A percentile compares a stretch with the other conserved stretches of the same genome.
Evolutionary conservation across 2,329 filamentous ascomycete genomes (phyloP).

Genomic region (Fusarium robinianum): DNA sequence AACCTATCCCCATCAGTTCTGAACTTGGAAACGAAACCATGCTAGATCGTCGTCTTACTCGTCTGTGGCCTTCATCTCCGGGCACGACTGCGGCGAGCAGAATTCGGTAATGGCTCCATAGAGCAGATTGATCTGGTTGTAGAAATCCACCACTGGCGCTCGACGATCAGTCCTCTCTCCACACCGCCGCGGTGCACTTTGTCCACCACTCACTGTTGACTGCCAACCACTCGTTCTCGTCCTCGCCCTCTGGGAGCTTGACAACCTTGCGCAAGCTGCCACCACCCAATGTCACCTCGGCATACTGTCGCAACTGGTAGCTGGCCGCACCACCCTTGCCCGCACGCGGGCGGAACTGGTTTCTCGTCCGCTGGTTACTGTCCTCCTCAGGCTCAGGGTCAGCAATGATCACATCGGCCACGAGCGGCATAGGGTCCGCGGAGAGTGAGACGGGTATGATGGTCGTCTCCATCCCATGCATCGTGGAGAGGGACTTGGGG

Average conservation of each 20-base stretch:
- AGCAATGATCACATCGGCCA: constrained; percentile 37
- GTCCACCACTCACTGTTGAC: constrained; percentile 75
- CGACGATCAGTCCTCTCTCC: constrained; percentile 4
- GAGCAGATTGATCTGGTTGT: constrained; percentile 99
- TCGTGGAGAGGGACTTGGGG: constrained; percentile 40
- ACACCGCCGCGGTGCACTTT: too few species aligned
- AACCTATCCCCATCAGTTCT: constrained; percentile 61
- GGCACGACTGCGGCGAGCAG: constrained; percentile 94
- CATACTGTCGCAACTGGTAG: constrained; percentile 97
- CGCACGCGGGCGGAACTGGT: constrained; percentile 88
- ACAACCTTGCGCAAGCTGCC: constrained; percentile 96
- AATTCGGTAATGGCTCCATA: constrained; percentile 99
- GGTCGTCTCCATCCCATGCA: constrained; percentile 38
- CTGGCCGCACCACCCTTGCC: constrained; percentile 83
- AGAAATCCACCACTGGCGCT: constrained; percentile 90
- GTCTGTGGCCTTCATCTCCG: constrained; percentile 99
- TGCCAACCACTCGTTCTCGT: constrained; percentile 96
- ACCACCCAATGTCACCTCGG: constrained; percentile 92
- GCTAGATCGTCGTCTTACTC: constrained; percentile 63
- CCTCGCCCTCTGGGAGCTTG: constrained; percentile 94
- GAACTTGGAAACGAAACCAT: neutral
- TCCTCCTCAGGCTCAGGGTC: constrained; percentile 33
- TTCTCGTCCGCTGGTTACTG: constrained; percentile 85
- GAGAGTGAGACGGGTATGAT: constrained; percentile 39
- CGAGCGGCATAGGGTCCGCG: constrained; percentile 12